Base-by-base conservation (phyloP, 768 basidiomycete species). In the Trametes maxima region DNA sequence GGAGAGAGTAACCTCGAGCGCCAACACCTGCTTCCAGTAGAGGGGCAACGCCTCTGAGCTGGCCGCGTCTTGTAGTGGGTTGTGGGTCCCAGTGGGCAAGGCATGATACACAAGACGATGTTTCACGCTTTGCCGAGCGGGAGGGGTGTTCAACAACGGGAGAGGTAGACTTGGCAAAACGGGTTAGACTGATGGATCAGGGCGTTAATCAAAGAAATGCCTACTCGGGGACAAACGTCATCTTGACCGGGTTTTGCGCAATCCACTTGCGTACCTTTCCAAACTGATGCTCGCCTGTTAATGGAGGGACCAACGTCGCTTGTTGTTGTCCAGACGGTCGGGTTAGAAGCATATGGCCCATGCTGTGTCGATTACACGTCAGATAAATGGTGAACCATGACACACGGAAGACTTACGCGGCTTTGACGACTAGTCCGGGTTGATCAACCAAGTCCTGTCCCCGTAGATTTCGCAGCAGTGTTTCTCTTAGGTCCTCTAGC, bases 271-370 rank as follows among this genome's bases (percentile, higher is more conserved):
- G 70, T 19, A 84, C 67, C 21, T 81, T 76, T 14, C 71, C 65
- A 58, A 84, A 75, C 24, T 76, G 63, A 45, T 72, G 73, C 5
- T 72, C 65, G 12, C 81, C 82, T 44, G 71, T 67, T 14, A 87
- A 65, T 11, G 85, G 86, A 25, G 85, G 81, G 21, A 72, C 67
- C 24, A 88, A 75, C 14, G 72, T 76, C 7, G 71, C 63, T 37
- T 71, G 75, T 52, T 75, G 72, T 40, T 72, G 73, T 36, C 69
- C 55, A n/a, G 73, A 66, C 8, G 70, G 58, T 2, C 79, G 73
- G 13, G 75, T 74, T 54, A 86, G 71, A n/a, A 90, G 73, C 14
- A 88, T 55, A 67, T 90, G 87, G 0, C 89, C 89, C 37, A 84
- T 69, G 35, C 88, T 90, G 53, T 42, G 39, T 22, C 59, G 49